Base-by-base conservation (phyloP, 2,329 filamentous ascomycete species). In the Nakataea oryzae region DNA sequence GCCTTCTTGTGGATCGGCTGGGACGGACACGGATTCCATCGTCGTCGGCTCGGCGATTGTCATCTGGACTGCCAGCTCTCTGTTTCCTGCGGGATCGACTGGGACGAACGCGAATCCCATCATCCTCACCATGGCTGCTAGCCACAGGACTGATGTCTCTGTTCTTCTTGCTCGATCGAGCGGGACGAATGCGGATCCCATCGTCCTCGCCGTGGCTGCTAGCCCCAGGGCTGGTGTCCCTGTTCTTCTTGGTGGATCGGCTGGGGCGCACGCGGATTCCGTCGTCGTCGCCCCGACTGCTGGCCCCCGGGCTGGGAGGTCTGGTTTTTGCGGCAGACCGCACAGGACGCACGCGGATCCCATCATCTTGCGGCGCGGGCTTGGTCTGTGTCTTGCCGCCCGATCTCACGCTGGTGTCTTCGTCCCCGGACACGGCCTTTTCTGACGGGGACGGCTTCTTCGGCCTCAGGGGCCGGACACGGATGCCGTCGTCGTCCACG, bases 11-110 rank as follows among this genome's bases (percentile, higher is more conserved):
- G 57, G 29, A 60, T 64, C 63, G 61, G 7, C 13, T 70, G 14
- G 68, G 64, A 17, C 41, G 41, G 27, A 80, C 73, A 29, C 78
- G 73, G 55, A 79, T 79, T 2, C 78, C 78, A 63, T 79, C 75
- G 62, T 77, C 72, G 12, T 17, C 26, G 54, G 12, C 55, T n/a
- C 27, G 17, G 7, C 6, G 17, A 50, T 50, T 50, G 7, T 8
- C 21, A 6, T 50, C 41, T 21, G 41, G 41, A 21, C 41, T 50
- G 7, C n/a, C 5, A 9, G 8, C 21, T 21, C 26, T 32, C 17
- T 7, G 56, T 24, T 32, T 29, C 32, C 29, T 34, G 28, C 64
- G 66, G 58, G 29, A 60, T 64, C 64, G 61, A 4, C 13, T 70
- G 13, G 68, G 64, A n/a, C 41, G 41, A 26, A 80, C 73, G 29